Percentiles rank a stretch among this genome's conserved stretches.
phyloP scores from a whole-genome alignment of 176 grass and related monocot species.

The Carex parvula region DNA sequence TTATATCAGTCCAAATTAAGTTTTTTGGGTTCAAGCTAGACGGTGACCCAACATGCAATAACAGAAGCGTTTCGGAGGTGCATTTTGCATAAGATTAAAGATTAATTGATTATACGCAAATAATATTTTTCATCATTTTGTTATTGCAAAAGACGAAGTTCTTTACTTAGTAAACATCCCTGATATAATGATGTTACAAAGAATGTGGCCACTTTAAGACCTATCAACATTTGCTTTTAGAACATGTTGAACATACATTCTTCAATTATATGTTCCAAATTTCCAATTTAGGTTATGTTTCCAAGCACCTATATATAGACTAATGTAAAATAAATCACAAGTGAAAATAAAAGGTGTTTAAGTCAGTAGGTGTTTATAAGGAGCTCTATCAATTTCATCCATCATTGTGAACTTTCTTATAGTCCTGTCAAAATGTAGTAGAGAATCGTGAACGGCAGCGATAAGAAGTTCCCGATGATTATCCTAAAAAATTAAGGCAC shows the following conservation, averaged over 20 bases:
- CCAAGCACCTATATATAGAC: neutral
- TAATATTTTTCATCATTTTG: neutral
- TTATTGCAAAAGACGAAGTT: neutral
- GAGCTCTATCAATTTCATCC: slow-evolving; percentile 18
- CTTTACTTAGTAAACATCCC: neutral
- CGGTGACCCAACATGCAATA: neutral
- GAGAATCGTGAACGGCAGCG: slow-evolving; percentile 62
- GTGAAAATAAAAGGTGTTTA: neutral
- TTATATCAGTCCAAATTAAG: too few species aligned
- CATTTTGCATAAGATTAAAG: too few species aligned
- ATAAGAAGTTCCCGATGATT: slow-evolving; percentile 73
- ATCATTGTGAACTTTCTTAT: slow-evolving; percentile 18
- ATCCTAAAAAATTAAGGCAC: slow-evolving; percentile 36
- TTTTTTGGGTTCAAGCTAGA: too few species aligned
- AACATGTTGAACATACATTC: slow-evolving; percentile 7
- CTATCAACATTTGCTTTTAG: neutral
- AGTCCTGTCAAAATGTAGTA: slow-evolving; percentile 59
- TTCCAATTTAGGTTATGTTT: neutral
- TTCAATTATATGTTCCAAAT: slow-evolving; percentile 9
- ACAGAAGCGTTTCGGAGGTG: neutral
- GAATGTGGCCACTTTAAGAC: neutral
- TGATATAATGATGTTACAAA: neutral
- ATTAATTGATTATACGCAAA: neutral
- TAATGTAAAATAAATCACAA: neutral
- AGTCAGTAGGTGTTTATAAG: neutral